Percentiles rank a stretch among this genome's conserved stretches.
These are phyloP conservation scores for Entomortierella lignicola DNA, from an alignment of 192 early-diverging fungal genomes.

Conservation along the genomic window DNA sequence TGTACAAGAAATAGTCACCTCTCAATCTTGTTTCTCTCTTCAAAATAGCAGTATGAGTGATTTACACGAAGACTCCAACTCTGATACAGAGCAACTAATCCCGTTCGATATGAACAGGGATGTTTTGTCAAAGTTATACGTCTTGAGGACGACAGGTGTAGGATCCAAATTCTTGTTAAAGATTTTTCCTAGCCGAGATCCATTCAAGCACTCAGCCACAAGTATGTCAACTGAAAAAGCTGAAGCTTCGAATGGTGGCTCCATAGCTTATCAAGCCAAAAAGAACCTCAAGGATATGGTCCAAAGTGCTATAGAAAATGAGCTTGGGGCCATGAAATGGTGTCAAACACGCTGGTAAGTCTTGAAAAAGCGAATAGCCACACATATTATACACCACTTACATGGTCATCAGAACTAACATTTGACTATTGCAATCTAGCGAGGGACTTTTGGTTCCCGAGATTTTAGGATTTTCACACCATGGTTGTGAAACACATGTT, in stretches of 20 bases:
- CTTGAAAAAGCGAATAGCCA: neutral
- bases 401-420: too few species aligned
- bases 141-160: neutral
- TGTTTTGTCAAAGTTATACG: slow-evolving; percentile 10
- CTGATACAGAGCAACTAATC: neutral
- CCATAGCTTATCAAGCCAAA: neutral
- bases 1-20: neutral
- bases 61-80: neutral
- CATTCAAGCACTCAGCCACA: slow-evolving; percentile 12
- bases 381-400: too few species aligned
- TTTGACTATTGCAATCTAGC: slow-evolving; percentile 1
- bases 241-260: neutral
- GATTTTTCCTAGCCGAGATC: slow-evolving; percentile 6
- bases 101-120: slow-evolving; percentile 10
- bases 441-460: neutral
- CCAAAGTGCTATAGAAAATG: slow-evolving; percentile 28
- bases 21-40: neutral
- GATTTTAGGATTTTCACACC: slow-evolving; percentile 15
- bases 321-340: slow-evolving; percentile 33
- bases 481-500: neutral
- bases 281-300: slow-evolving; percentile 7
- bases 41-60: neutral
- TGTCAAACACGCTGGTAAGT: slow-evolving; percentile 4
- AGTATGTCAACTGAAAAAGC: neutral
- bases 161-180: slow-evolving; percentile 13